Evolutionary conservation across 805 yeast genomes (phyloP).

Genomic region (Metschnikowia orientalis): DNA sequence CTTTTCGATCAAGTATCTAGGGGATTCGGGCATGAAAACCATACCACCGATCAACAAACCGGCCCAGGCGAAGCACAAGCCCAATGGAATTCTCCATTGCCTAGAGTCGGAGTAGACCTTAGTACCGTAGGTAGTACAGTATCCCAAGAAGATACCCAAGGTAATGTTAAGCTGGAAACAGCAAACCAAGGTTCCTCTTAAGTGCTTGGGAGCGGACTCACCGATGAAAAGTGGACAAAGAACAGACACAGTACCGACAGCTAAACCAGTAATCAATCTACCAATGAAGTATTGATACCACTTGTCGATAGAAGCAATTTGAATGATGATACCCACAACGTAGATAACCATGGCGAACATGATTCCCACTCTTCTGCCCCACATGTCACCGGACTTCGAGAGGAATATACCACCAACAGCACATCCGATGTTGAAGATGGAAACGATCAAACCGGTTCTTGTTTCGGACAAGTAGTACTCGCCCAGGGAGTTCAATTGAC

Average conservation of each 20-base stretch:
- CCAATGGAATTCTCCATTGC: conserved; percentile 69
- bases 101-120: conserved; percentile 46
- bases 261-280: conserved; percentile 62
- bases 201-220: conserved; percentile 64
- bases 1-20: conserved; percentile 55
- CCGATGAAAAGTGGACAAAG: conserved; percentile 63
- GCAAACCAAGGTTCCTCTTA: conserved; percentile 69
- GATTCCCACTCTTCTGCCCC: conserved; percentile 58
- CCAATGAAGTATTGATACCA: conserved; percentile 64
- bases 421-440: conserved; percentile 64
- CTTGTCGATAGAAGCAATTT: conserved; percentile 47
- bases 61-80: conserved; percentile 46
- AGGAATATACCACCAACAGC: conserved; percentile 66
- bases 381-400: conserved; percentile 52
- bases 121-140: conserved; percentile 63
- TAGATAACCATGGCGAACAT: conserved; percentile 52
- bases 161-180: conserved; percentile 69
- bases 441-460: conserved; percentile 49
- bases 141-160: conserved; percentile 66
- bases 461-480: conserved; percentile 38
- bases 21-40: conserved; percentile 66
- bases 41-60: conserved; percentile 45
- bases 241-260: conserved; percentile 69
- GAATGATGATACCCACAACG: conserved; percentile 57
- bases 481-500: conserved; percentile 41